Base-by-base conservation (phyloP, 2,329 filamentous ascomycete genomes). In the Lachnellula hyalina region DNA sequence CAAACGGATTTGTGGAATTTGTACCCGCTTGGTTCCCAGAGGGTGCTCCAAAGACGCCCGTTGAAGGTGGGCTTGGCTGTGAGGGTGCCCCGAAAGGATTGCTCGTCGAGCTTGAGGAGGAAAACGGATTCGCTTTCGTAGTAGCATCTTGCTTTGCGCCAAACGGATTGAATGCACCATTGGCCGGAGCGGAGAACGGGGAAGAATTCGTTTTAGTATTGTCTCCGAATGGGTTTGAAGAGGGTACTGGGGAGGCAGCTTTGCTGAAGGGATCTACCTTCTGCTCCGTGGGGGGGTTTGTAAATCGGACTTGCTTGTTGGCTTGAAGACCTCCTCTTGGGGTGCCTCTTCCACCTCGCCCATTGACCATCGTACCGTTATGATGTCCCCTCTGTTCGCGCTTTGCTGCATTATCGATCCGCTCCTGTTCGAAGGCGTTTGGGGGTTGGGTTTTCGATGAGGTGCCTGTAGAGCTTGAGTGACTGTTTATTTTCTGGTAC, bases 31-130 rank as follows among this genome's bases (percentile, higher is more conserved):
- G 50, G 11, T 47, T 42, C 46, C 35, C 36, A n/a, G 51, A 57
- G 9, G 55, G 49, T 23, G n/a, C 32, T 4, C 51, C 51, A 54
- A 54, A 56, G 23, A 42, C 17, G 36, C 47, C 51, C 9, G 51
- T 23, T 6, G 44, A 14, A 21, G 21, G 14, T 15, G 46, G 42
- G n/a, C 17, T 52, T 45, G 54, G 40, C 42, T 63, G 60, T 23
- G 56, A 52, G 42, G 58, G 49, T 17, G 57, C 52, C 11, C 58
- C 57, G 45, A 62, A 64, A 21, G 47, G 44, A 9, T 52, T 56
- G 7, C 17, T 40, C 19, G 28, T 15, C 84, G 1, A 85, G 68
- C 52, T 80, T 82, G 54, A 78, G 77, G 63, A 74, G 78, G 41
- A 73, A 61, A 46, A 59, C 21, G 34, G 59, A 49, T 8, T 57